Evolutionary conservation across 2,329 filamentous ascomycete species (phyloP), one percentile per base, ranked within the genome.

Genomic region (Setomelanomma holmii): DNA sequence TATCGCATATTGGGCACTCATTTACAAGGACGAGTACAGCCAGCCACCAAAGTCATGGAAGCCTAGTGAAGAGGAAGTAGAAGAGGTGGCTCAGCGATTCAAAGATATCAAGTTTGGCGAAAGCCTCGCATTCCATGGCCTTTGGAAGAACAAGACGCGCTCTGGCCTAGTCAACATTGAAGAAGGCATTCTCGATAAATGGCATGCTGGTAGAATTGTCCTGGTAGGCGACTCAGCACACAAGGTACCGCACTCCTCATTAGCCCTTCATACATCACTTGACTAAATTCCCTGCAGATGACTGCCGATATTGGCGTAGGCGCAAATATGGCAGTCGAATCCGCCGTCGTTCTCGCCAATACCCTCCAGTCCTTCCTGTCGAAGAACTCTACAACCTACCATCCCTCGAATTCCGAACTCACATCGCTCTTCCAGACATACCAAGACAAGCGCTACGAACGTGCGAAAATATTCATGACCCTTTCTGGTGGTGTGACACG

Each of bases 201-300:
- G 77, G 73, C 68, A 75, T 43, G 77, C 69, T 36, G 66, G 70
- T 10, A 62, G 78, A 8, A 71, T 77, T 3, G 65, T 79, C 1
- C 62, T 71, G 1, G 68, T 80, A 5, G 78, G 77, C 0, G 78
- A 80, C 55, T 67, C 77, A 1, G 75, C 71, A 5, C 77, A 80
- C 53, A 80, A 80, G 69, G 75, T 58, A 48, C 41, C 52, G 6
- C 12, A 11, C 17, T 19, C 17, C 2, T 12, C 5, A 11, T 23
- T 3, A 39, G 22, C 20, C 12, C 23, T 24, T 23, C 6, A 10
- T 22, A 6, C 1, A 33, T 10, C 4, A 10, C 10, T 14, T 6
- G 6, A 52, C 30, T 20, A 21, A 19, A 11, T 4, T 5, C 20
- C 4, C n/a, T n/a, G n/a, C 17, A 63, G 56, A 63, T 66, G 57